Base-by-base conservation (phyloP, 345 rosid genomes). In the Clarkia xantiana region DNA sequence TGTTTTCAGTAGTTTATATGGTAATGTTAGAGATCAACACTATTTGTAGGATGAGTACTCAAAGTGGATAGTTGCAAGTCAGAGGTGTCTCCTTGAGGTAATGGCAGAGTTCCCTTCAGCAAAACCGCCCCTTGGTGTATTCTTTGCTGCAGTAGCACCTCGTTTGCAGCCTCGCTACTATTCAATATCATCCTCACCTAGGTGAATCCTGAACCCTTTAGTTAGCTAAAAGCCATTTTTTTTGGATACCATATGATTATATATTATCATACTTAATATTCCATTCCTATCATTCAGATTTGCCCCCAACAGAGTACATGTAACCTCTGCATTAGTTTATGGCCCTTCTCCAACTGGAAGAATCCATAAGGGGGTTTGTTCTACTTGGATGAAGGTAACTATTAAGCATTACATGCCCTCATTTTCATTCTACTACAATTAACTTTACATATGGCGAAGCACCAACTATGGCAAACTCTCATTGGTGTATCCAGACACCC, bases 171-270 rank as follows among this genome's bases (percentile, higher is more conserved):
- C 96, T 42, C 75, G 97, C 67, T 90, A 74, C 65, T 83, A 90
- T 60, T 90, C 97, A 54, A 90, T 90, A 67, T 86, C 97, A 49
- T 90, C 97, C 50, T 90, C 97, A 12, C 96, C 97, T 4, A 90
- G 84, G 97, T 71, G 47, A 59, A 50, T 45, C 56, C 4, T 10
- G 2, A 9, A 12, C 13, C n/a, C 36, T 19, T 41, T 22, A 14
- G 44, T 18, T 54, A 18, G 13, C 19, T 14, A 34, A 29, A 15
- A 9, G 12, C 36, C 36, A n/a, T n/a, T n/a, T n/a, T n/a, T 23
- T 23, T 3, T 23, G 29, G 29, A 23, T 23, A 23, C 6, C 29
- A 23, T 23, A 23, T 23, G 29, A 23, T 3, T 23, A 23, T 23
- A 23, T 23, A 23, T 23, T 23, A 6, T 23, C 18, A 49, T 49